Conservation (phyloP, 1,139 yeast genomes). For the Hemisphaericaspora lyxosophila region DNA sequence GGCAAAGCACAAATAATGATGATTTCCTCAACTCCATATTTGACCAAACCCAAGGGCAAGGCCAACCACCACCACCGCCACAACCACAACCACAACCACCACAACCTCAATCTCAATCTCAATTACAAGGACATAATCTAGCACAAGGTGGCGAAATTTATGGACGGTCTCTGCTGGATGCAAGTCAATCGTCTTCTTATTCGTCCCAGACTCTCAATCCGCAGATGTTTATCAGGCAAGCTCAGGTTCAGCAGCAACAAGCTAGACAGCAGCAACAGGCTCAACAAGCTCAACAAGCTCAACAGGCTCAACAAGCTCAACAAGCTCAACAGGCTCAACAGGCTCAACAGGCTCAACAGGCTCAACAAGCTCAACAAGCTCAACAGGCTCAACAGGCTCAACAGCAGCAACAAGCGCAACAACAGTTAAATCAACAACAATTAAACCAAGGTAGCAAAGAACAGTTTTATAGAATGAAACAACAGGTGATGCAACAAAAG, state of each 20-base stretch:
- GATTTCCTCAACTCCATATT: slow-evolving; percentile 41
- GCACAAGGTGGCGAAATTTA: slow-evolving; percentile 4
- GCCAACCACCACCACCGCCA: slow-evolving; percentile 11
- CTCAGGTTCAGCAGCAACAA: slow-evolving; percentile 14
- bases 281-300: slow-evolving; percentile 7
- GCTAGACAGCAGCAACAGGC: slow-evolving; percentile 9
- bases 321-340: slow-evolving; percentile 20
- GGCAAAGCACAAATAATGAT: slow-evolving; percentile 19
- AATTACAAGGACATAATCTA: slow-evolving; percentile 5
- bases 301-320: slow-evolving; percentile 15
- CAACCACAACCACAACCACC: slow-evolving; percentile 12
- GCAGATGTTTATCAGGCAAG: slow-evolving; percentile 28
- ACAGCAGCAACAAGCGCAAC: slow-evolving; percentile 17
- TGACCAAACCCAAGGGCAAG: slow-evolving; percentile 27
- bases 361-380: slow-evolving; percentile 9
- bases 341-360: slow-evolving; percentile 14
- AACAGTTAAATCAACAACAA: slow-evolving; percentile 13
- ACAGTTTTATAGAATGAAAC: slow-evolving; percentile 18
- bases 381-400: slow-evolving; percentile 11
- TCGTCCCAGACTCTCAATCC: slow-evolving; percentile 21
- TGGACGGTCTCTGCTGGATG: neutral
- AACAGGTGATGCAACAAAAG: slow-evolving; percentile 21
- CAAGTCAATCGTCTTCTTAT: slow-evolving; percentile 5
- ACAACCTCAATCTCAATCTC: slow-evolving; percentile 9
- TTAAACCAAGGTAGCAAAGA: slow-evolving; percentile 24